A percentile compares a stretch with the other conserved stretches of the same genome.
phyloP scores from a whole-genome alignment of 1,284 basidiomycete species.

The Malassezia japonica region DNA sequence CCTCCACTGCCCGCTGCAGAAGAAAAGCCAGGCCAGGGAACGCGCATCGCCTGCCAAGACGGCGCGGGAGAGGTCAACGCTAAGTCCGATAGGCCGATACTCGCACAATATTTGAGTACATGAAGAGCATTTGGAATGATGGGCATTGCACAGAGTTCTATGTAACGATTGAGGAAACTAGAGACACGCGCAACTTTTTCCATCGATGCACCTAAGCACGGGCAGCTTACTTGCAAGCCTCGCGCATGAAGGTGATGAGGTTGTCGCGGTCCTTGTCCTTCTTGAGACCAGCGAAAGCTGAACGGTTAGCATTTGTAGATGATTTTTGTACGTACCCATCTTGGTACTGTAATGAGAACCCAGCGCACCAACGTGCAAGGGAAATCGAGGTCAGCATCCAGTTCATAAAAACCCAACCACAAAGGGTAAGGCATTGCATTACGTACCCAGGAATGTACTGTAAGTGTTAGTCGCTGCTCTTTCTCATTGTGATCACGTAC shows the following conservation, averaged over 20 bases:
- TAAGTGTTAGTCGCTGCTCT: not conserved
- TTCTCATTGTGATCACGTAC: constrained; percentile 3
- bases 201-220: too few relatives aligned
- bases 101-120: too few relatives aligned
- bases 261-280: constrained; percentile 47
- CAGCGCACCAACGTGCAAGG: not conserved
- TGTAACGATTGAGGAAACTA: too few relatives aligned
- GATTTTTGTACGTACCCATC: constrained; percentile 11
- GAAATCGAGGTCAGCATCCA: not conserved
- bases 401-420: not conserved
- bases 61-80: too few relatives aligned
- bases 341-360: constrained; percentile 9
- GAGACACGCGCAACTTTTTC: too few relatives aligned
- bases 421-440: not conserved
- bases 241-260: constrained; percentile 35
- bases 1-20: too few relatives aligned
- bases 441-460: constrained; percentile 52
- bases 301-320: not conserved
- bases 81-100: too few relatives aligned
- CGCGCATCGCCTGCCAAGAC: too few relatives aligned
- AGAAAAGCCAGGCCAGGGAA: too few relatives aligned
- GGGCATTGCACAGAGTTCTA: too few relatives aligned
- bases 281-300: constrained; percentile 38
- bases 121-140: too few relatives aligned
- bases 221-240: constrained; percentile 23